Evolutionary conservation across 2,329 filamentous ascomycete genomes (phyloP), one percentile per base, ranked within the genome.

Genomic region (Colletotrichum kahawae): DNA sequence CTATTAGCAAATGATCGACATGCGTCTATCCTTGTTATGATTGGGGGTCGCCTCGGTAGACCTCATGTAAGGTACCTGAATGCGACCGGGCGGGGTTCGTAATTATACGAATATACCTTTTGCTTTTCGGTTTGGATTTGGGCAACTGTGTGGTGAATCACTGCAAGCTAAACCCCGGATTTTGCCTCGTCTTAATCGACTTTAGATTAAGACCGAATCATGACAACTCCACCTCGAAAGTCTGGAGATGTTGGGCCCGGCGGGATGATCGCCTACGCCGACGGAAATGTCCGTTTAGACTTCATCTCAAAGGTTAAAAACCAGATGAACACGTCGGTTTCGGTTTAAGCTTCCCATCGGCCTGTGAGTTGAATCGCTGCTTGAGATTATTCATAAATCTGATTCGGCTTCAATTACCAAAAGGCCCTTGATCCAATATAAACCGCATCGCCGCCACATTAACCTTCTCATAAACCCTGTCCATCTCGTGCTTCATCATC

Each of bases 41-140:
- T 12, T 13, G 54, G 36, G 34, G n/a, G 34, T 51, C 43, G 43
- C 43, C 21, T 66, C 51, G 54, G 62, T 48, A 38, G 27, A 51
- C 14, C 18, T 38, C 38, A 54, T 51, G 33, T 54, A 68, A 68
- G 65, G 33, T 18, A 33, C 33, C 18, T 59, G 36, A 51, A 38
- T 64, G 57, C 63, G 36, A 12, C 33, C 27, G 60, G 51, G 67
- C 68, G 71, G 67, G 36, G 67, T 24, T 56, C 43, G 34, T 54
- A 36, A 68, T 38, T 48, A 21, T 48, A 36, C n/a, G 27, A 13
- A 56, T 27, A 14, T 12, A 6, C 16, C 24, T 56, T 33, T 36
- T 67, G 24, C 14, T 48, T 51, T 36, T n/a, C 29, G 13, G 27
- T 18, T 27, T 16, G 14, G 34, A 57, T 29, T 57, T 24, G 18